Evolutionary conservation across 768 basidiomycete genomes (phyloP), one percentile per base, ranked within the genome.

Genomic region (Lentinula boryana): DNA sequence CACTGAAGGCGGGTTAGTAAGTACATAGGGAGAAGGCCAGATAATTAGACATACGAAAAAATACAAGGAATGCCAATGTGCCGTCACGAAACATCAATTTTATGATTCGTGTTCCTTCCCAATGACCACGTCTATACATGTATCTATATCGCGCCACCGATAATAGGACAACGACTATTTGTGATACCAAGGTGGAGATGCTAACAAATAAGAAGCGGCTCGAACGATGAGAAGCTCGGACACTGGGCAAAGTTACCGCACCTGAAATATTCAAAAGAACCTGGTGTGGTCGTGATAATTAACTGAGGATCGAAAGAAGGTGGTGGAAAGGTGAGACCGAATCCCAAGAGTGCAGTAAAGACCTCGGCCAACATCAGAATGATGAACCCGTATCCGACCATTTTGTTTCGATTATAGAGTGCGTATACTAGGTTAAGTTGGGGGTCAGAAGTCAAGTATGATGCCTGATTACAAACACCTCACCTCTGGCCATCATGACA

Each of bases 401-500:
- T 65, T 55, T 59, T 61, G 41, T 56, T 64, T 56, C 65, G 65
- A 60, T 68, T 67, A 53, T 72, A 74, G 3, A 74, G 62, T 6
- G 72, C 72, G 59, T 72, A 72, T 10, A 72, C 70, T 74, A 43
- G 18, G n/a, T 15, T 38, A 1, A 6, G 1, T 15, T 23, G 16
- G 21, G 8, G 13, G 13, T 38, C 10, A 38, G 16, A 6, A n/a
- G 46, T 58, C n/a, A 31, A 36, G 27, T 32, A 51, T 15, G 31
- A 44, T 18, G 16, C n/a, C 21, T 35, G 8, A 32, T n/a, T 31
- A 40, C 21, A 51, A 27, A 60, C 13, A 35, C 36, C 66, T 61
- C 35, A 69, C 72, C 72, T 68, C 73, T 63, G 33, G 63, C 62
- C 69, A 72, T 70, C 55, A 74, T 63, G n/a, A 72, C 68, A 27